Base-by-base conservation (phyloP, 2,329 filamentous ascomycete species). In the Fusarium illudens region DNA sequence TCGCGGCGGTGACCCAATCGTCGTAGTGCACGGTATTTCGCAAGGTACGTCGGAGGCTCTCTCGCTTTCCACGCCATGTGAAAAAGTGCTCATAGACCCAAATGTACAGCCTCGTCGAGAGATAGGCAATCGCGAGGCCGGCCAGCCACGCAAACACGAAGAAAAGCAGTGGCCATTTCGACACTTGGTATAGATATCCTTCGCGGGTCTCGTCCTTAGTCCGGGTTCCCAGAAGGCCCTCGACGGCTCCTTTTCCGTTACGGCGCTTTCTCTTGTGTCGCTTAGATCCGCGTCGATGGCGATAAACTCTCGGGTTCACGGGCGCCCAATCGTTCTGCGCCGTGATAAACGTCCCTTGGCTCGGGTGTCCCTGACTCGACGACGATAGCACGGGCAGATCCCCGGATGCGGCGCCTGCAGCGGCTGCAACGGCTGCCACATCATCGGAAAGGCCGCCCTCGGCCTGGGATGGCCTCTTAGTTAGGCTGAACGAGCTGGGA, bases 281-380 rank as follows among this genome's bases (percentile, higher is more conserved):
- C 75, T 77, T 79, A 61, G 65, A 80, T 74, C 72, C 77, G 75
- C 78, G 75, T 74, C 79, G 83, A 53, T 65, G 68, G 13, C 72
- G 72, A 71, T 81, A 76, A 20, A 94, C 85, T 60, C 87, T 89
- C 76, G 95, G 88, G 71, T 92, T 90, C 12, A 98, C 88, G 0
- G 96, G 96, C 15, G 92, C 90, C 96, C 96, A 99, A 82, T 99
- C 96, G 78, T 97, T 97, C 75, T 96, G 89, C 37, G 96, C 95
- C 4, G 93, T 92, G 73, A 98, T 93, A 76, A 94, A 94, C 51
- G 87, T 80, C 36, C 79, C 80, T 60, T 79, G 78, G 3, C 37
- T 64, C 6, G 75, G 70, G 13, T 52, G 44, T 33, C 78, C 79
- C 62, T 78, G 77, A 11, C 48, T 67, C 67, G 69, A 78, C 58